phyloP scores from a whole-genome alignment of 2,329 filamentous ascomycete genomes.

The Xylaria sp. region DNA sequence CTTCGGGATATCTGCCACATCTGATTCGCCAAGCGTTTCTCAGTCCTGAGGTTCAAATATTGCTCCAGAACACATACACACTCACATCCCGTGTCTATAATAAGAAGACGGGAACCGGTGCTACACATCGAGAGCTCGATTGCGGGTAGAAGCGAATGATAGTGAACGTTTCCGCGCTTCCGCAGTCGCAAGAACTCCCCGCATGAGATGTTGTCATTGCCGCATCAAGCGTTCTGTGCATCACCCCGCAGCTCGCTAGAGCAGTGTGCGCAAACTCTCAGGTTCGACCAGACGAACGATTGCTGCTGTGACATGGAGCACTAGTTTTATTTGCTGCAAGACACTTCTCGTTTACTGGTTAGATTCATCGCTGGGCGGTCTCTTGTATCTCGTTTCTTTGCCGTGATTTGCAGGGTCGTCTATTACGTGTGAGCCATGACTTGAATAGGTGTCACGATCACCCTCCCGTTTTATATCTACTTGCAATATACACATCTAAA shows the following conservation, averaged over 20 bases:
- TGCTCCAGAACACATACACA: neutral
- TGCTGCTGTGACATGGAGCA: slow-evolving; percentile 1
- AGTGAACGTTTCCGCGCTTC: neutral
- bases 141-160: slow-evolving; percentile 1
- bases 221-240: slow-evolving; percentile 27
- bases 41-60: neutral
- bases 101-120: slow-evolving; percentile 9
- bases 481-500: neutral
- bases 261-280: slow-evolving; percentile 17
- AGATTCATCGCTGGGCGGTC: neutral
- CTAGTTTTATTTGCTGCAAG: slow-evolving; percentile 14
- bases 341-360: slow-evolving; percentile 9
- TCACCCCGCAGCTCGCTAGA: slow-evolving; percentile 28
- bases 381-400: neutral
- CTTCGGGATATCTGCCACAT: neutral
- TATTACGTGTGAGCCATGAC: neutral
- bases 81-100: slow-evolving; percentile 16
- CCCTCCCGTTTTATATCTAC: neutral
- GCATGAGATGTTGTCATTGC: slow-evolving; percentile 22
- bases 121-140: neutral
- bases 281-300: slow-evolving; percentile 18
- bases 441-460: neutral
- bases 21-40: neutral
- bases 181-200: slow-evolving; percentile 1
- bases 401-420: neutral